Evolutionary conservation across 106 monocot genomes (phyloP), one percentile per base, ranked within the genome.

Genomic region (Amphibolis antarctica): DNA sequence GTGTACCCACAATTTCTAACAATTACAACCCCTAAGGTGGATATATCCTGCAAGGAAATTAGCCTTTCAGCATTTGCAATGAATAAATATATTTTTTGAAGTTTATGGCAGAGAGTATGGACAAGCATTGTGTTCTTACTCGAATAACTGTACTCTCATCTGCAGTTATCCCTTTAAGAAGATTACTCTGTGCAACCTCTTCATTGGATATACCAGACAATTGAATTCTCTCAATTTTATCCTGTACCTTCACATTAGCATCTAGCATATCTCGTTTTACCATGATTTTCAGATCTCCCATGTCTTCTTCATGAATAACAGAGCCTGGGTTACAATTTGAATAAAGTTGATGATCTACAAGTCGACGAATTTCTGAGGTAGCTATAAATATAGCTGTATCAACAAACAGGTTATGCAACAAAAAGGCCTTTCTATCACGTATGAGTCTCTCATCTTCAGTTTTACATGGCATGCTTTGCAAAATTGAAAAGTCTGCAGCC

Each of bases 141-240:
- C 77, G 81, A 13, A 96, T 71, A 55, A 77, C 68, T 0, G 82
- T 83, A 71, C 57, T 89, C 61, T 96, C 94, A 80, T 89, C 86
- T 59, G 89, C 78, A 44, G 94, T 86, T 36, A 96, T 54, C 30
- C 94, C 94, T 68, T 96, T 96, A 17, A 96, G 82, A 77, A 96
- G 69, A 75, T 96, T 96, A 53, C 84, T 89, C 53, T 21, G 44
- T 3, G 84, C 55, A 65, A 80, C 66, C 62, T 96, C 86, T 59
- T 66, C 56, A 53, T 28, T 15, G 45, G 72, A 62, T 49, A 77
- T 69, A 57, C 79, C n/a, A 54, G 64, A 75, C 12, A 72, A 55
- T 21, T 70, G 72, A 65, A 48, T 71, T 36, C 82, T 80, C 70
- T 89, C 88, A 60, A 86, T 64, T 71, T 81, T 89, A 30, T 82